Base-by-base conservation (phyloP, 1,284 basidiomycete genomes). In the Thecaphora thlaspeos region DNA sequence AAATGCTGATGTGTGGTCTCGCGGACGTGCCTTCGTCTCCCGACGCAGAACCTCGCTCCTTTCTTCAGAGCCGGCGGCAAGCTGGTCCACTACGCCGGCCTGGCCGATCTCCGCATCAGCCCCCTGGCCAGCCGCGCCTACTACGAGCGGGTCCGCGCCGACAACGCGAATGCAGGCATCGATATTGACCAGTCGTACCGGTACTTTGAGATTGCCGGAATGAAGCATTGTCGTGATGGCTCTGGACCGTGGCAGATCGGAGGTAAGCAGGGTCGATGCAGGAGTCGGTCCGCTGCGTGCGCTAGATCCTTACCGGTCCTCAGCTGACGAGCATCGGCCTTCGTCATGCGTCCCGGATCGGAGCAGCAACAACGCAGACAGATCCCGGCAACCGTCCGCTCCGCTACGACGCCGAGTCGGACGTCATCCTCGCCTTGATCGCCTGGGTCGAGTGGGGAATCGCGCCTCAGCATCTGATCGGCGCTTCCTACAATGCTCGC, bases 141-240 rank as follows among this genome's bases (percentile, higher is more conserved):
- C 59, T 80, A 81, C 63, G 71, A 80, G 45, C 70, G 69, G 42
- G 74, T 81, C 12, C 61, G 70, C 39, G n/a, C 9, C 39, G 32
- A 34, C 32, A 34, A 34, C 23, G 37, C 34, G 22, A 51, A 39
- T 5, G 46, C 48, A 2, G 46, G 51, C 36, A 30, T 26, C 23
- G 44, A 36, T 3, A 70, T 80, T 21, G 73, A 78, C 45, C 69
- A 78, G 37, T 78, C 74, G 57, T 81, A 81, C 67, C 75, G 79
- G 12, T 71, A 81, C 18, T 82, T 81, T 67, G 68, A 78, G 24
- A 76, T 81, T 14, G 79, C 80, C 1, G 81, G 81, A 1, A 81
- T 82, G 80, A 58, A 61, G 12, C 80, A 81, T 53, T 81, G 80
- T 67, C 62, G 50, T 26, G 75, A 63, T 47, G 40, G 68, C 46